These are phyloP conservation scores for Pseudocercospora musae DNA, from an alignment of 2,329 filamentous ascomycete species.

Conservation along the genomic window DNA sequence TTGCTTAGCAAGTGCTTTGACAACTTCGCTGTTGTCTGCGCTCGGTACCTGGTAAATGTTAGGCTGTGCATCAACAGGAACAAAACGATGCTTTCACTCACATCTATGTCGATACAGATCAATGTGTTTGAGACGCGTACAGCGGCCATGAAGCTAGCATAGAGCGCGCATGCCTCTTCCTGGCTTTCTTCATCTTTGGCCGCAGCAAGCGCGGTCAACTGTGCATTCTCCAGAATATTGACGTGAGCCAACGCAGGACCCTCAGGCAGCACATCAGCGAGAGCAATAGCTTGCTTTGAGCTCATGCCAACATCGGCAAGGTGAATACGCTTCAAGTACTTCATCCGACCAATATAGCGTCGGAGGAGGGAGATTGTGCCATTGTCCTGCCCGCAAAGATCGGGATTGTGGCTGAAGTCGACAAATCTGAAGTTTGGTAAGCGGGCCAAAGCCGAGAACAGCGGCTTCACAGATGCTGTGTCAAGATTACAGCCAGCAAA, in stretches of 20 bases:
- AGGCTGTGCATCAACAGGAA: neutral
- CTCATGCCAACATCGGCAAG: slow-evolving; percentile 79
- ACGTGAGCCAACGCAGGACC: slow-evolving; percentile 77
- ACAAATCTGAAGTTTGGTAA: slow-evolving; percentile 79
- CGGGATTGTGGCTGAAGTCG: slow-evolving; percentile 85
- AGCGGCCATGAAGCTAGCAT: slow-evolving; percentile 85
- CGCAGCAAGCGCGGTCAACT: slow-evolving; percentile 66
- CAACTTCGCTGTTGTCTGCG: slow-evolving; percentile 78
- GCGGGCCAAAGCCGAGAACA: slow-evolving; percentile 70
- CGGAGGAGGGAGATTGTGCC: slow-evolving; percentile 57
- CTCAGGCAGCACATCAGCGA: slow-evolving; percentile 88
- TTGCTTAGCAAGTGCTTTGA: slow-evolving; percentile 88
- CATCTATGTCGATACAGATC: slow-evolving; percentile 87
- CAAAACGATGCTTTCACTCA: slow-evolving; percentile 23
- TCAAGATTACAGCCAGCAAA: slow-evolving; percentile 80
- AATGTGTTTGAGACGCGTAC: slow-evolving; percentile 78
- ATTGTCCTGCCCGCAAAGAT: slow-evolving; percentile 57
- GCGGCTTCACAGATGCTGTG: slow-evolving; percentile 66
- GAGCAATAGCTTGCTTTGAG: slow-evolving; percentile 81
- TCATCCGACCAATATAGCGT: slow-evolving; percentile 79
- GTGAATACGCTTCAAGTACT: slow-evolving; percentile 76
- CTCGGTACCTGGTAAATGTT: slow-evolving; percentile 56
- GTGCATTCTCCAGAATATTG: slow-evolving; percentile 77
- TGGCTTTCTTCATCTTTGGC: slow-evolving; percentile 75
- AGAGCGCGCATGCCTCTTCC: slow-evolving; percentile 91